phyloP scores from a whole-genome alignment of 768 basidiomycete species.

The Boletellus emodensis region DNA sequence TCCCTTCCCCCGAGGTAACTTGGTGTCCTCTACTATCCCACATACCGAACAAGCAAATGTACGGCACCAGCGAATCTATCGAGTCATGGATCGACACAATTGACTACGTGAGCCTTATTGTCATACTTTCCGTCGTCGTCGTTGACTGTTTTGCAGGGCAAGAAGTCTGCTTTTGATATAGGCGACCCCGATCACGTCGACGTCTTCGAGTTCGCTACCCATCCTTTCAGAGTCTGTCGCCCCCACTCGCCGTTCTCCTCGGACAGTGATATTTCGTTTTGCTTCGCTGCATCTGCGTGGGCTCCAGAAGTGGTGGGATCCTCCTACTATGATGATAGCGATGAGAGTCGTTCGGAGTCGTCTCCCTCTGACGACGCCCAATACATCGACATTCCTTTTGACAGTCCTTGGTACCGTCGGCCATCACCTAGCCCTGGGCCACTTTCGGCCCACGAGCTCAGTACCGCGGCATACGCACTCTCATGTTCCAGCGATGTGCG shows the following conservation, averaged over 20 bases:
- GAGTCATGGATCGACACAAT: constrained; percentile 27
- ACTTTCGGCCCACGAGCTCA: constrained; percentile 17
- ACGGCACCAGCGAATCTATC: constrained; percentile 21
- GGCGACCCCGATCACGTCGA: background rate
- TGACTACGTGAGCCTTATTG: constrained; percentile 16
- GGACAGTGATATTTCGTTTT: constrained; percentile 15
- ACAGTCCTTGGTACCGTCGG: constrained; percentile 37
- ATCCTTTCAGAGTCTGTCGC: constrained; percentile 13
- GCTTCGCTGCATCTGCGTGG: constrained; percentile 18
- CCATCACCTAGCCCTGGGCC: constrained; percentile 28
- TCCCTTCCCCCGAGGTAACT: constrained; percentile 11
- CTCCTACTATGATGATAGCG: constrained; percentile 19
- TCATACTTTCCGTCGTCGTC: background rate
- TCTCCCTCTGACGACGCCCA: constrained; percentile 31
- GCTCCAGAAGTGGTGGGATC: constrained; percentile 12
- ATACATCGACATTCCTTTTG: constrained; percentile 36
- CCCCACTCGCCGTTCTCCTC: constrained; percentile 20
- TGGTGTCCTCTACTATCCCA: constrained; percentile 3
- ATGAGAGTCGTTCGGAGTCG: constrained; percentile 17
- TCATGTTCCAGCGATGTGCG: constrained; percentile 33
- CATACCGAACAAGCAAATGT: constrained; percentile 16
- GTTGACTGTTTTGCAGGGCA: constrained; percentile 13
- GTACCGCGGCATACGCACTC: constrained; percentile 14
- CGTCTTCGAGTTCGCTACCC: constrained; percentile 15
- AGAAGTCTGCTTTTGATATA: constrained; percentile 4